Percentiles rank a stretch among this genome's conserved stretches.
Evolutionary conservation across 805 yeast species (phyloP).

Genomic region (Myxozyma neglecta): DNA sequence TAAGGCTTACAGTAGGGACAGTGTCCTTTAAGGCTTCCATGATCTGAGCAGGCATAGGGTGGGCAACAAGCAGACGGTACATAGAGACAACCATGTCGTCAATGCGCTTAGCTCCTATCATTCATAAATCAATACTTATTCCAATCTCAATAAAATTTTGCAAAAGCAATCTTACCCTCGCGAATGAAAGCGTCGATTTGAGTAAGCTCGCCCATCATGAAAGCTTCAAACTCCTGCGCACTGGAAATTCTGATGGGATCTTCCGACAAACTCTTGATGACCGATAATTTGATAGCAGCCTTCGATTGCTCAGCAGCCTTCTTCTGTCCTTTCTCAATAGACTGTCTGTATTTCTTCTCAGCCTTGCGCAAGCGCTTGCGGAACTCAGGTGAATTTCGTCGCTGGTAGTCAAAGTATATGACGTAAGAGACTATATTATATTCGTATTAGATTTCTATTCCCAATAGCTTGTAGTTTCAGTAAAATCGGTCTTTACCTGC

Average conservation of each 20-base stretch:
- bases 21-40: conserved; percentile 24
- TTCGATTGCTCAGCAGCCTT: conserved; percentile 57
- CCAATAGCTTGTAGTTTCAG: background rate
- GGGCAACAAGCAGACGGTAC: conserved; percentile 26
- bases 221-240: conserved; percentile 24
- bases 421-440: conserved; percentile 53
- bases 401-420: conserved; percentile 84
- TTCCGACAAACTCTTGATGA: conserved; percentile 61
- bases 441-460: background rate
- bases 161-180: conserved; percentile 9
- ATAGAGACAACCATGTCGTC: conserved; percentile 25
- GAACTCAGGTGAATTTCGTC: conserved; percentile 80
- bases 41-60: conserved; percentile 29
- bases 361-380: conserved; percentile 70
- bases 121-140: background rate
- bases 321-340: conserved; percentile 51
- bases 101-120: conserved; percentile 11
- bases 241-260: conserved; percentile 51
- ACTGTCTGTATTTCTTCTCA: conserved; percentile 52
- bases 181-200: conserved; percentile 23
- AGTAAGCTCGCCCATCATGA: conserved; percentile 20
- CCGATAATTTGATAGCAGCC: conserved; percentile 58
- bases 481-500: conserved; percentile 2
- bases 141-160: background rate
- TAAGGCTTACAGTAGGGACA: conserved; percentile 14